phyloP scores from a whole-genome alignment of 2,329 filamentous ascomycete species.

The Colletotrichum tropicicola region DNA sequence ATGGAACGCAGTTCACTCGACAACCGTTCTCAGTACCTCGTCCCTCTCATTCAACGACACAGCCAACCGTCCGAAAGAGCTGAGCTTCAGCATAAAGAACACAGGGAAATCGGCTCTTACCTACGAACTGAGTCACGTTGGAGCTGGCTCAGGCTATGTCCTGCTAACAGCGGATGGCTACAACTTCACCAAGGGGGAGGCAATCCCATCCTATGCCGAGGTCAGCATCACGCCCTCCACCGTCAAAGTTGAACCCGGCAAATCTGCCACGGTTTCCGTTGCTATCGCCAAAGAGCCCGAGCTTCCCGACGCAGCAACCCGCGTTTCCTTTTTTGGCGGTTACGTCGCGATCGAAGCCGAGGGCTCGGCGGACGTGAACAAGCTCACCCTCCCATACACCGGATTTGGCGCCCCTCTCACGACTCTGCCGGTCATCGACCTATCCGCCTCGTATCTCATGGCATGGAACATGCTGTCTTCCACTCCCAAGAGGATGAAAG shows the following conservation, averaged over 20 bases:
- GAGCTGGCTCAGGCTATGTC: conserved; percentile 43
- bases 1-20: conserved; percentile 43
- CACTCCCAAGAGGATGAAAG: neutral
- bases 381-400: conserved; percentile 1
- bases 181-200: neutral
- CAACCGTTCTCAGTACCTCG: conserved; percentile 40
- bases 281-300: conserved; percentile 18
- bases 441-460: neutral
- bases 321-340: conserved; percentile 40
- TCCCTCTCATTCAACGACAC: conserved; percentile 51
- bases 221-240: conserved; percentile 1
- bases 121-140: conserved; percentile 41
- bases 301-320: conserved; percentile 27
- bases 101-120: conserved; percentile 38
- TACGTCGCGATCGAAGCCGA: conserved; percentile 36
- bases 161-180: conserved; percentile 11
- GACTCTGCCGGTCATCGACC: neutral
- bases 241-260: conserved; percentile 32
- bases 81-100: conserved; percentile 47
- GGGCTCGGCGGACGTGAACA: conserved; percentile 4
- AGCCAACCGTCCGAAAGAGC: conserved; percentile 39
- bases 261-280: conserved; percentile 30
- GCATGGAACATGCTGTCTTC: neutral
- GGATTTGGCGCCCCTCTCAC: conserved; percentile 11
- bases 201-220: neutral